Percentiles rank a stretch among this genome's conserved stretches.
Conservation (phyloP, 305 asterid genomes). For the Andrographis paniculata region DNA sequence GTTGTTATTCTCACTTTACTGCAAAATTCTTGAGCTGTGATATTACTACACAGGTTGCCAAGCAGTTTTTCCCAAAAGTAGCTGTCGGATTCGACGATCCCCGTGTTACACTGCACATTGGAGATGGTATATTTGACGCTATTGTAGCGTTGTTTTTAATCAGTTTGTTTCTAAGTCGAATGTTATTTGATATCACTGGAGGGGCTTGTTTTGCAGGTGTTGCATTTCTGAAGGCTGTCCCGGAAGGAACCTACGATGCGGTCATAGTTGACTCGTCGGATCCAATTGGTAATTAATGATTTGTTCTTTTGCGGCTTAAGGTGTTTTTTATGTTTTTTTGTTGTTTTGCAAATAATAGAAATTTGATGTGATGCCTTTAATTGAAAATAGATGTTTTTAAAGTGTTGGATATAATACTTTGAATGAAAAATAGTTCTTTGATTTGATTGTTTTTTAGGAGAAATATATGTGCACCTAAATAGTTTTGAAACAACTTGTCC, state of each 20-base stretch:
- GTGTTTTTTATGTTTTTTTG: too few relatives aligned
- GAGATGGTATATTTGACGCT: constrained; percentile 51
- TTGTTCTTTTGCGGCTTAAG: too few relatives aligned
- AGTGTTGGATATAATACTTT: too few relatives aligned
- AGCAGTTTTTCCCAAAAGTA: constrained; percentile 72
- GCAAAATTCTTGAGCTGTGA: neutral
- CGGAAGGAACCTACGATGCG: constrained; percentile 89
- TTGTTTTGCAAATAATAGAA: too few relatives aligned
- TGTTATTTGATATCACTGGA: neutral
- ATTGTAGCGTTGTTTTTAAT: neutral
- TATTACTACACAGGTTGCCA: constrained; percentile 95
- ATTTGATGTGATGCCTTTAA: too few relatives aligned
- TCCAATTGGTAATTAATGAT: constrained; percentile 60
- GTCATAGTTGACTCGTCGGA: constrained; percentile 95
- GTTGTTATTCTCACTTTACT: neutral
- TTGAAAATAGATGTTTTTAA: too few relatives aligned
- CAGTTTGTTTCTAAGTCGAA: neutral
- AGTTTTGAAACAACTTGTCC: too few relatives aligned
- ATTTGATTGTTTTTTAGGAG: too few relatives aligned
- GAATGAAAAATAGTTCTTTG: too few relatives aligned
- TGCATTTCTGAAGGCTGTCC: constrained; percentile 74
- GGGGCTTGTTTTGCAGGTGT: constrained; percentile 62
- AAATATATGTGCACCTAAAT: too few relatives aligned
- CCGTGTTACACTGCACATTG: constrained; percentile 77
- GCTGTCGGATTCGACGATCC: constrained; percentile 93